Conservation (phyloP, 2,329 filamentous ascomycete species). For the Arthrinium puccinioides region DNA sequence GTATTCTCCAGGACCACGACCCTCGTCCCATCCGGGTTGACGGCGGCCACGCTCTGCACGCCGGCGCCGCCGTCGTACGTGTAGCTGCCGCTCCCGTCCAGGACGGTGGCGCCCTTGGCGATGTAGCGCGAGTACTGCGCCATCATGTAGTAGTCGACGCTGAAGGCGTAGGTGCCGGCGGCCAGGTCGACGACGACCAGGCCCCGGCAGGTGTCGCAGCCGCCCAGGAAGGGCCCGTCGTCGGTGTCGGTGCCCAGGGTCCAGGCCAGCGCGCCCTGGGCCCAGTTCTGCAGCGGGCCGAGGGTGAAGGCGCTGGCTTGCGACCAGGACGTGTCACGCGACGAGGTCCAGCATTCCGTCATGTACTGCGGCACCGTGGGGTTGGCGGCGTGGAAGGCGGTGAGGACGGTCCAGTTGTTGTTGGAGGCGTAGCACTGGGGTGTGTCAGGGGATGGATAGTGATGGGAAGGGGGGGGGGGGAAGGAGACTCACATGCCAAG, state of each 20-base stretch:
- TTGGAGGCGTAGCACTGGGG: conserved; percentile 26
- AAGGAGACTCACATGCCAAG: conserved; percentile 24
- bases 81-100: conserved; percentile 35
- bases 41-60: conserved; percentile 36
- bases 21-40: conserved; percentile 37
- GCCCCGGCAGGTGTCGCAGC: conserved; percentile 38
- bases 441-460: neutral
- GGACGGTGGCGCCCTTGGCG: conserved; percentile 33
- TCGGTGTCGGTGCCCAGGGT: conserved; percentile 29
- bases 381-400: conserved; percentile 30
- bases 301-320: conserved; percentile 28
- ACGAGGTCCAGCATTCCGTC: conserved; percentile 39
- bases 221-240: conserved; percentile 33
- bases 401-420: conserved; percentile 28
- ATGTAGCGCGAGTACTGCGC: conserved; percentile 44
- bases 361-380: conserved; percentile 35
- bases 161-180: conserved; percentile 33
- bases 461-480: neutral
- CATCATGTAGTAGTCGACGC: conserved; percentile 45
- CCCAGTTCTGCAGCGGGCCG: conserved; percentile 43
- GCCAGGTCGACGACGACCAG: conserved; percentile 48
- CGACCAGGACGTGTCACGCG: conserved; percentile 26
- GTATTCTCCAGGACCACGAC: conserved; percentile 40
- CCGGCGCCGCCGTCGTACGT: conserved; percentile 30
- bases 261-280: conserved; percentile 35